Evolutionary conservation across 106 monocot genomes (phyloP).

Genomic region (Cymbidium sinense): DNA sequence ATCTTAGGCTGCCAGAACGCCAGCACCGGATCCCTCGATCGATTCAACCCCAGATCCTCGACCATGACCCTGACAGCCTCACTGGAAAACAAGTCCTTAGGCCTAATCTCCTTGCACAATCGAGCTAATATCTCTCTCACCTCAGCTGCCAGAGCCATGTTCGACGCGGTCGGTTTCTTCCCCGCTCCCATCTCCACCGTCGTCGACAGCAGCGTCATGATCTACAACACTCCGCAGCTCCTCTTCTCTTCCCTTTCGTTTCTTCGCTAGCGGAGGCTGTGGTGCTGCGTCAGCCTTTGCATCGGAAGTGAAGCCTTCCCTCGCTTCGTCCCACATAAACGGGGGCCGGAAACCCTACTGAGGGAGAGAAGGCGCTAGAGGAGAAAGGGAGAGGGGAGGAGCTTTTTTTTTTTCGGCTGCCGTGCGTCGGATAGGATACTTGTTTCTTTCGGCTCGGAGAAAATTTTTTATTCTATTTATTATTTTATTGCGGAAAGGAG

Average conservation of each 20-base stretch:
- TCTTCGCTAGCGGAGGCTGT: slow-evolving; percentile 15
- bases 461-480: too few species aligned
- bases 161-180: slow-evolving; percentile 47
- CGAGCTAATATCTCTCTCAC: slow-evolving; percentile 47
- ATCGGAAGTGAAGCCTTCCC: neutral
- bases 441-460: too few species aligned
- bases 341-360: too few species aligned
- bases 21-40: slow-evolving; percentile 37
- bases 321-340: slow-evolving; percentile 7
- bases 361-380: too few species aligned
- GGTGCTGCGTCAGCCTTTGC: too few species aligned
- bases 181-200: slow-evolving; percentile 77
- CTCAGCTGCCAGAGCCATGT: slow-evolving; percentile 68
- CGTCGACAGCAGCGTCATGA: too few species aligned
- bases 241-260: slow-evolving; percentile 27
- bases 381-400: too few species aligned
- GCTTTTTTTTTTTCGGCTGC: too few species aligned
- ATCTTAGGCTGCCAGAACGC: too few species aligned
- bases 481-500: too few species aligned
- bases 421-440: too few species aligned
- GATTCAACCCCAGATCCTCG: slow-evolving; percentile 83
- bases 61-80: too few species aligned
- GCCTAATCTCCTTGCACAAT: slow-evolving; percentile 45
- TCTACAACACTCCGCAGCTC: slow-evolving; percentile 69
- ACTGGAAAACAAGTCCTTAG: slow-evolving; percentile 71